These are phyloP conservation scores for Acanthamoeba sp. DNA, from an alignment of 208 protist genomes.

Conservation along the genomic window DNA sequence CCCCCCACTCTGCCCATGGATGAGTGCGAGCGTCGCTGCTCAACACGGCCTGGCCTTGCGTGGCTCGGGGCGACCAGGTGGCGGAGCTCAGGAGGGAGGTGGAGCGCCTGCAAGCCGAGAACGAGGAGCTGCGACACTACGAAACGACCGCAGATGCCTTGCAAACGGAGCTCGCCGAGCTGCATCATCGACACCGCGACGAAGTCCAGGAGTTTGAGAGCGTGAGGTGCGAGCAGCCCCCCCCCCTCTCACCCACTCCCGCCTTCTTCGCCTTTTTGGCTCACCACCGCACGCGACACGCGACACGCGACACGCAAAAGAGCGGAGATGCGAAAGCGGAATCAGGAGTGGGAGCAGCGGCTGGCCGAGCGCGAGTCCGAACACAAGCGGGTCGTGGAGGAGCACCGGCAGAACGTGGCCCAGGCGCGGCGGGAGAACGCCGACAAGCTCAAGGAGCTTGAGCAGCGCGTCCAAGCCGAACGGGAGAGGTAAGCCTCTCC, in stretches of 20 bases:
- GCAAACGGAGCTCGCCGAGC: conserved; percentile 19
- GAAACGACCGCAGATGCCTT: neutral
- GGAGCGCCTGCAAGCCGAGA: neutral
- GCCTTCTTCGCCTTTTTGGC: too few relatives aligned
- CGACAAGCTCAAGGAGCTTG: neutral
- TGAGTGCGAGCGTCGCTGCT: too few relatives aligned
- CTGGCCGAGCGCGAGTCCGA: neutral
- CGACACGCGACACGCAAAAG: too few relatives aligned
- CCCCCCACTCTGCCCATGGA: too few relatives aligned
- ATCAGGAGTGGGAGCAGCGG: neutral
- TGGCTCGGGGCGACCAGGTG: too few relatives aligned
- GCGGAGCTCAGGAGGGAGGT: neutral
- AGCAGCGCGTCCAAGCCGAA: neutral
- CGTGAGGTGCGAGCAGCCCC: too few relatives aligned
- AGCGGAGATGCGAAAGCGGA: neutral
- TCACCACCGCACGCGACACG: too few relatives aligned
- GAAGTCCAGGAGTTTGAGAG: neutral
- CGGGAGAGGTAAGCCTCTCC: conserved; percentile 27
- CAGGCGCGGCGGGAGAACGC: neutral
- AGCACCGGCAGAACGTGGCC: neutral
- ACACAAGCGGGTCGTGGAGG: neutral
- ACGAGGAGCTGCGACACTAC: conserved; percentile 38
- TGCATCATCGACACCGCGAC: neutral
- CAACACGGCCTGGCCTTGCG: too few relatives aligned
- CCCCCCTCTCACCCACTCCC: too few relatives aligned